Evolutionary conservation across 2,329 filamentous ascomycete species (phyloP), one percentile per base, ranked within the genome.

Genomic region (Arthrinium phaeospermum): DNA sequence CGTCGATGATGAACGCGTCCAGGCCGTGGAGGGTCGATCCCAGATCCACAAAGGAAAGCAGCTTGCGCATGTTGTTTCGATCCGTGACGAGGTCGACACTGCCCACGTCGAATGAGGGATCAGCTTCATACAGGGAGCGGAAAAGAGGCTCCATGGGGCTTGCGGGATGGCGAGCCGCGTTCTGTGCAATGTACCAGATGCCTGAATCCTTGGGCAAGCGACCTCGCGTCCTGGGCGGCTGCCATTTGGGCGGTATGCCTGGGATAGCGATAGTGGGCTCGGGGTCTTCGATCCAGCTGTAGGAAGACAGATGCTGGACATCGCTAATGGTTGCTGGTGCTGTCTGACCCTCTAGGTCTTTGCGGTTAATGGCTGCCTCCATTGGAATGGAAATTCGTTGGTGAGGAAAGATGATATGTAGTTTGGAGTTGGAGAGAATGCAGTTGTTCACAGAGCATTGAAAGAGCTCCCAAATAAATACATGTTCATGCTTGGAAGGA

Each of bases 31-130:
- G 77, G 34, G 64, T 71, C 2, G 75, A 72, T 8, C 24, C 69
- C 0, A 80, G 80, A 46, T 82, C 77, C 68, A 86, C 73, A 72
- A 87, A 86, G 2, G 79, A 79, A 1, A 87, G 79, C 27, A 88
- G 83, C 76, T 87, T 87, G 44, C 85, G 83, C 69, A 88, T 81
- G 69, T 85, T 86, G 76, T 85, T 86, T 44, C 84, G 78, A 74
- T 87, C 85, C 3, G 82, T 85, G 27, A 88, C 79, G 14, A 88
- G 71, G 74, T 87, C 82, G 67, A 84, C 73, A 0, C 75, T 53
- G 34, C 74, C 41, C 22, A 87, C 76, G 70, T 86, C 79, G 68
- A 84, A 85, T 0, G 77, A 77, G 14, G 85, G 83, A 30, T 85
- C 67, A 8, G 75, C 75, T 41, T 79, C 75, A 73, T 81, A 84